Conservation (phyloP, 192 early-diverging fungal genomes). For the Backusella morwellensis region DNA sequence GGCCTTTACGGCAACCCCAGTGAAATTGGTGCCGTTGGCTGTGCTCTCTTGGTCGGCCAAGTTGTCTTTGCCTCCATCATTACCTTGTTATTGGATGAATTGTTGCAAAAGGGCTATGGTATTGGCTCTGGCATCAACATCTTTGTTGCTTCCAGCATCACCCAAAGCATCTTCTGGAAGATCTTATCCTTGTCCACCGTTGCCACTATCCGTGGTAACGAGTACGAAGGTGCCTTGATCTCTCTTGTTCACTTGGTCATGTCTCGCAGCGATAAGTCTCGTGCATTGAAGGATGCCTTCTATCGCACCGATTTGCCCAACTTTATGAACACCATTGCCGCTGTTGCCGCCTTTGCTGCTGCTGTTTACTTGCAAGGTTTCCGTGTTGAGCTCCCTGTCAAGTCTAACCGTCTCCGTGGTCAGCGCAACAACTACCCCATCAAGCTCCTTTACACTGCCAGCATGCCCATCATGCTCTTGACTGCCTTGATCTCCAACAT, state of each 20-base stretch:
- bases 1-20: slow-evolving; percentile 96
- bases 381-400: slow-evolving; percentile 99
- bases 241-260: slow-evolving; percentile 93
- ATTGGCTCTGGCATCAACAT: slow-evolving; percentile 98
- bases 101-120: slow-evolving; percentile 99
- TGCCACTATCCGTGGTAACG: slow-evolving; percentile 94
- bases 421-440: slow-evolving; percentile 97
- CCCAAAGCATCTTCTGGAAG: slow-evolving; percentile 99
- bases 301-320: slow-evolving; percentile 86
- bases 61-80: slow-evolving; percentile 93
- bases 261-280: slow-evolving; percentile 93
- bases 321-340: slow-evolving; percentile 88
- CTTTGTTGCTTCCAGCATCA: slow-evolving; percentile 99
- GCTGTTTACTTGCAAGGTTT: slow-evolving; percentile 98
- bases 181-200: slow-evolving; percentile 94
- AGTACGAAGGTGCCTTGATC: slow-evolving; percentile 98
- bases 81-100: slow-evolving; percentile 97
- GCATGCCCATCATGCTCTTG: slow-evolving; percentile 99
- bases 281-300: slow-evolving; percentile 95
- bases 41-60: slow-evolving; percentile 92
- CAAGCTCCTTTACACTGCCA: slow-evolving; percentile 99
- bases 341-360: slow-evolving; percentile 78
- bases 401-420: slow-evolving; percentile 92
- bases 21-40: slow-evolving; percentile 95
- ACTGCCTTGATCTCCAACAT: slow-evolving; percentile 94